Evolutionary conservation across 345 rosid species (phyloP).

Genomic region (Hibiscus tridactylites): DNA sequence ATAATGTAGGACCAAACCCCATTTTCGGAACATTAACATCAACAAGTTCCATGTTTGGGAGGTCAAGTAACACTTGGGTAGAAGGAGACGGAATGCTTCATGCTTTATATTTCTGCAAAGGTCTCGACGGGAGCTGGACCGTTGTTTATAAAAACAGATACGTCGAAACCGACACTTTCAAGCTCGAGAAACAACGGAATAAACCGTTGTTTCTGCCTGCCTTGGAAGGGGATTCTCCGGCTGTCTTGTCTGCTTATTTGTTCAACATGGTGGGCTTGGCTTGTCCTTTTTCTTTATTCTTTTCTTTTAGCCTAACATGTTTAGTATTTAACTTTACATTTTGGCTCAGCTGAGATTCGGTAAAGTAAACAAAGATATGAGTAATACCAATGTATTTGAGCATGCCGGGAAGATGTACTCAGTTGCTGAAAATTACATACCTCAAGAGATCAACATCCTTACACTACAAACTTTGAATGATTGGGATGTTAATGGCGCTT

Average conservation of each 20-base stretch:
- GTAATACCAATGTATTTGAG: constrained; percentile 32
- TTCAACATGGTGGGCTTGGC: constrained; percentile 19
- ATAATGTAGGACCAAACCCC: constrained; percentile 41
- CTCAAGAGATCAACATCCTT: constrained; percentile 31
- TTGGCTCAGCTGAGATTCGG: constrained; percentile 27
- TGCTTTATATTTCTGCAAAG: constrained; percentile 33
- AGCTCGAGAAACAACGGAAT: constrained; percentile 30
- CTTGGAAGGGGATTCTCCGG: constrained; percentile 32
- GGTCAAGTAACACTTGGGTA: constrained; percentile 32
- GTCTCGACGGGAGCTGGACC: constrained; percentile 25
- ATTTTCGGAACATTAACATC: constrained; percentile 39
- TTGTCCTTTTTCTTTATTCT: not conserved
- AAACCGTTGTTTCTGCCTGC: constrained; percentile 42
- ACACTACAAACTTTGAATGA: constrained; percentile 20
- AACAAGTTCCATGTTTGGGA: constrained; percentile 32
- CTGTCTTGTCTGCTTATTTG: constrained; percentile 30
- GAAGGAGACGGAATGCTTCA: constrained; percentile 68
- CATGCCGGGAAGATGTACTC: constrained; percentile 32
- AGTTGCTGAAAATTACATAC: constrained; percentile 22
- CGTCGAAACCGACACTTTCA: constrained; percentile 38
- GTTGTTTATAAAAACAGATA: constrained; percentile 35
- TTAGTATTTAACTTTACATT: not conserved
- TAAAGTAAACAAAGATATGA: constrained; percentile 13
- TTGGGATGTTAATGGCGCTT: constrained; percentile 34
- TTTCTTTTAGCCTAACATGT: too few relatives aligned